These are phyloP conservation scores for Suillus variegatus DNA, from an alignment of 768 basidiomycete genomes.

Conservation along the genomic window DNA sequence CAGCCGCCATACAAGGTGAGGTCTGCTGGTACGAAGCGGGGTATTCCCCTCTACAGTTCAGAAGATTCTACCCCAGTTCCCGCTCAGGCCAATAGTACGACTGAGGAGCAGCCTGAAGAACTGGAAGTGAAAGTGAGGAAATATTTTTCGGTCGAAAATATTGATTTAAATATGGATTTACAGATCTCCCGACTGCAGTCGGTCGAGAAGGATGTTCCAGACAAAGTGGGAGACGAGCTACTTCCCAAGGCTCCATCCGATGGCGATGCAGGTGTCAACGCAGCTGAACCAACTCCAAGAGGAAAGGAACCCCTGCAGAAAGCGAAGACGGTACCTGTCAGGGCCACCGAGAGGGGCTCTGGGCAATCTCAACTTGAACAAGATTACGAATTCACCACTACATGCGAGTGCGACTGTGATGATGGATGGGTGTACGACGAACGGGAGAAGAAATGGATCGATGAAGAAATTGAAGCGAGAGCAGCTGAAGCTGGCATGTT, in stretches of 20 bases:
- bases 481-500: not conserved
- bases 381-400: too few species aligned
- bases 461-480: not conserved
- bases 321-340: not conserved
- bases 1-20: slow-evolving; percentile 5
- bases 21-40: slow-evolving; percentile 2
- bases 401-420: not conserved
- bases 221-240: too few species aligned
- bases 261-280: not conserved
- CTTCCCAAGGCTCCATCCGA: not conserved
- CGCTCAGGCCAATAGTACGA: too few species aligned
- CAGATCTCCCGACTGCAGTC: not conserved
- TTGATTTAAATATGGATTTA: not conserved
- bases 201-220: not conserved
- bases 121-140: not conserved
- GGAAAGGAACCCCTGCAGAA: not conserved
- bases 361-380: not conserved
- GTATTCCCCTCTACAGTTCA: not conserved
- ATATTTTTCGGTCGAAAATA: not conserved
- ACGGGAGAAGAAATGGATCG: not conserved
- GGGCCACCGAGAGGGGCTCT: not conserved
- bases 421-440: not conserved
- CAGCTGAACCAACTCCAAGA: not conserved
- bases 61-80: not conserved
- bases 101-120: not conserved